Evolutionary conservation across 441 rosid genomes (phyloP), one percentile per base, ranked within the genome.

Genomic region (Melastoma candidum): DNA sequence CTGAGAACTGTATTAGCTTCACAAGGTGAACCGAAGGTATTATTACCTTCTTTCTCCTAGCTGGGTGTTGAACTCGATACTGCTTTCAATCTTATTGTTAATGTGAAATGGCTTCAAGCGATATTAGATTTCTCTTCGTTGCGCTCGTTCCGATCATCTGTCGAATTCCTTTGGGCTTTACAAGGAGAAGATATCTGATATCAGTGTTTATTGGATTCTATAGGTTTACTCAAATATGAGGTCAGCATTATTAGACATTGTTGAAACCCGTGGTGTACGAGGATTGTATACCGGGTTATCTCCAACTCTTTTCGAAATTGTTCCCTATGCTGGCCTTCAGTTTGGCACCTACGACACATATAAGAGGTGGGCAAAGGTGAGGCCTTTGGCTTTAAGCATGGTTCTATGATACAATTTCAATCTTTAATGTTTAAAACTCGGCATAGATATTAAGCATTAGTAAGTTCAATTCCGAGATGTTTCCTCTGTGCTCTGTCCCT

Each of bases 261-360:
- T 79, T 49, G 56, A 65, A 60, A 69, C 79, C 22, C 22, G 22
- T 17, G 22, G 22, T 17, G 22, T 17, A 17, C 22, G 22, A 75
- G 98, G 98, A 65, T 58, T 93, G 67, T 93, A 93, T 73, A 77
- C 84, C 58, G 98, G 98, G 58, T 70, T 93, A 66, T 74, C 97
- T 47, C 98, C 98, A 43, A 93, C 98, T 2, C 80, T 93, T 58
- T 83, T 93, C 47, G 97, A 93, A 72, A 93, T 93, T 65, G 66
- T 88, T 71, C 98, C 98, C 49, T 93, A 93, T 63, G 98, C 98
- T 58, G 97, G 98, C 56, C 77, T 93, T 72, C 98, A 93, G 58
- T 86, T 93, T 71, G 98, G 97, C 71, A 88, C 95, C 2, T 93
- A 89, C 51, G 97, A 93, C 49, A 82, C 94, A 49, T 92, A 82